Conservation (phyloP, 2,329 filamentous ascomycete genomes). For the Claviceps arundinis region DNA sequence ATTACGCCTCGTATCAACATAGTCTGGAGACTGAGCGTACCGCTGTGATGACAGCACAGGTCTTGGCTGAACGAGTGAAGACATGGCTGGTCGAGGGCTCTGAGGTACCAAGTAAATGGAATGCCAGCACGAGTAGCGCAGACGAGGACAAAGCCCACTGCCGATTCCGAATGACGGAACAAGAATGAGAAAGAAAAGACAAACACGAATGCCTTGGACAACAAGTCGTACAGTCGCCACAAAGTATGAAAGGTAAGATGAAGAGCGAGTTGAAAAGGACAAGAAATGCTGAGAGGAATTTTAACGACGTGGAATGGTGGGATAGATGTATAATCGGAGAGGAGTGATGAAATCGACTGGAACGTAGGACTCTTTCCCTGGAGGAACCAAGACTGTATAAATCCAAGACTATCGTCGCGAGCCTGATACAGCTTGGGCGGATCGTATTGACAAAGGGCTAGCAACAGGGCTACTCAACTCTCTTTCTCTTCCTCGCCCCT, state of each 20-base stretch:
- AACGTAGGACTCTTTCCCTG: conserved; percentile 19
- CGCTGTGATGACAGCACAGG: conserved; percentile 38
- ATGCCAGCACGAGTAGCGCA: conserved; percentile 17
- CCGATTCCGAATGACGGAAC: not conserved
- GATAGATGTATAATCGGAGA: conserved; percentile 26
- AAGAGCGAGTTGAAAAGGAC: conserved; percentile 22
- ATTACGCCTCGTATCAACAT: conserved; percentile 30
- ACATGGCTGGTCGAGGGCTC: conserved; percentile 14
- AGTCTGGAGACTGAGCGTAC: conserved; percentile 34
- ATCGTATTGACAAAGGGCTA: conserved; percentile 21
- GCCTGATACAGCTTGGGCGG: conserved; percentile 16
- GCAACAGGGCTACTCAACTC: conserved; percentile 11
- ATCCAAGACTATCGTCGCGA: conserved; percentile 23
- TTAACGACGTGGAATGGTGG: conserved; percentile 28
- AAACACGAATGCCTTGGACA: conserved; percentile 12
- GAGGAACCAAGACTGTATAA: conserved; percentile 23
- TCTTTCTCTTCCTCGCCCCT: conserved; percentile 12
- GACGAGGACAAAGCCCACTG: conserved; percentile 15
- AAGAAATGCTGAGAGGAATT: conserved; percentile 32
- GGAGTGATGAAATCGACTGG: conserved; percentile 23
- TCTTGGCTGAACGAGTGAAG: conserved; percentile 28
- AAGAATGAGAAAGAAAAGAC: not conserved
- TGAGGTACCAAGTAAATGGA: conserved; percentile 15
- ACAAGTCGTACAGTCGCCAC: conserved; percentile 12
- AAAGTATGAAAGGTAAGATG: conserved; percentile 14